Percentiles rank a stretch among this genome's conserved stretches.
Evolutionary conservation across 2,329 filamentous ascomycete species (phyloP).

Genomic region (Cryphonectria radicalis): DNA sequence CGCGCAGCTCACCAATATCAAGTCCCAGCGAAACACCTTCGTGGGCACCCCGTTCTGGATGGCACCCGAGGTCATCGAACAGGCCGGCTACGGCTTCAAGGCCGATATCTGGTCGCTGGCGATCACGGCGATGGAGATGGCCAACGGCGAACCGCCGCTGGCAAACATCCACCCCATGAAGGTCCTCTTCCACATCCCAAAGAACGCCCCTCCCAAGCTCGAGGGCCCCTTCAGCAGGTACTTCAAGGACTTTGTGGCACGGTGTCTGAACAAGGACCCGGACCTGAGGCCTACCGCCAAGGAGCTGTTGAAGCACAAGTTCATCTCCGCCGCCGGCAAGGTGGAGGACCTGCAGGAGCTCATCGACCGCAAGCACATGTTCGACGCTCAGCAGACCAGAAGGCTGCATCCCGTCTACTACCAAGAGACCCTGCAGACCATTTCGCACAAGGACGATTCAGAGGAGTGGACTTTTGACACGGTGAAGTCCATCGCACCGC

Average conservation of each 20-base stretch:
- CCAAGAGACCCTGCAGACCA: constrained; percentile 83
- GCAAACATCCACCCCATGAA: constrained; percentile 91
- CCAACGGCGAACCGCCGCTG: constrained; percentile 85
- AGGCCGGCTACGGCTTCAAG: constrained; percentile 82
- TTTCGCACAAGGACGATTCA: constrained; percentile 68
- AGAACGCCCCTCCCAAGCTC: constrained; percentile 80
- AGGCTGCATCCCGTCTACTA: constrained; percentile 81
- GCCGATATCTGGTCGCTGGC: constrained; percentile 93
- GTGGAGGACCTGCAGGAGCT: constrained; percentile 87
- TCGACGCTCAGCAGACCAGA: constrained; percentile 73
- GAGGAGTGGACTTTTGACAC: constrained; percentile 94
- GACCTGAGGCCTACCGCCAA: constrained; percentile 83
- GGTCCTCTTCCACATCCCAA: constrained; percentile 88
- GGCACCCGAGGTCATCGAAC: constrained; percentile 92
- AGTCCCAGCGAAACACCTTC: constrained; percentile 95
- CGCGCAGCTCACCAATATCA: constrained; percentile 95
- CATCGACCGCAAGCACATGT: constrained; percentile 80
- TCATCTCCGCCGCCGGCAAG: constrained; percentile 85
- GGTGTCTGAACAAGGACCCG: constrained; percentile 91
- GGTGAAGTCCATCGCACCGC: constrained; percentile 71
- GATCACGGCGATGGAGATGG: constrained; percentile 89
- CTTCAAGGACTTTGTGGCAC: constrained; percentile 91
- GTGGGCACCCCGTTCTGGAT: constrained; percentile 98
- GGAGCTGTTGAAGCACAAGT: constrained; percentile 85
- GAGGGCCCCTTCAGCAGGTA: constrained; percentile 87